phyloP scores from a whole-genome alignment of 1,284 basidiomycete species.

The Omphalotus olearius region DNA sequence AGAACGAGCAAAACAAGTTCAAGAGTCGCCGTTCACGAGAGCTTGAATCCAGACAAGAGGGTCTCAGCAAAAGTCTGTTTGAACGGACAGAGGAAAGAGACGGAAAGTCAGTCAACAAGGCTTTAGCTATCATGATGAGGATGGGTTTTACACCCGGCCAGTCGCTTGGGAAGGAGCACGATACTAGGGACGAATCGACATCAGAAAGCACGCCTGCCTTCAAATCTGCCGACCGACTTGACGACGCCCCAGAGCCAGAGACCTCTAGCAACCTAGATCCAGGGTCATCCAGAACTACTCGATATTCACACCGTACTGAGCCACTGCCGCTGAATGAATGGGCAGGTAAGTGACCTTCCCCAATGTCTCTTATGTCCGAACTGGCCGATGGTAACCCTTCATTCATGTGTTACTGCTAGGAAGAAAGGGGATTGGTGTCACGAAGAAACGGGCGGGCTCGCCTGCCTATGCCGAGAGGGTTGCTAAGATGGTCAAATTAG shows the following conservation, averaged over 20 bases:
- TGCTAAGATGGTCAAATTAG: slow-evolving; percentile 72
- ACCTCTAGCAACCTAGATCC: slow-evolving; percentile 2
- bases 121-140: slow-evolving; percentile 82
- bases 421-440: slow-evolving; percentile 65
- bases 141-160: slow-evolving; percentile 85
- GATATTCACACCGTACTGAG: slow-evolving; percentile 42
- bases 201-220: slow-evolving; percentile 5
- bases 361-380: neutral
- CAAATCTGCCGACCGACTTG: neutral
- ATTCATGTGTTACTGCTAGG: slow-evolving; percentile 37
- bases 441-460: slow-evolving; percentile 60
- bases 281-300: neutral
- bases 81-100: slow-evolving; percentile 61
- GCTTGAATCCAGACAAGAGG: slow-evolving; percentile 72
- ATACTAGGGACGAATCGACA: slow-evolving; percentile 14
- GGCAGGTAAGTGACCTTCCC: slow-evolving; percentile 49
- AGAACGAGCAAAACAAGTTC: slow-evolving; percentile 58
- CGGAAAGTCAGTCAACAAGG: slow-evolving; percentile 53
- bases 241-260: slow-evolving; percentile 11
- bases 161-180: slow-evolving; percentile 50
- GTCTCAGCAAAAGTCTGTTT: slow-evolving; percentile 72
- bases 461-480: slow-evolving; percentile 55
- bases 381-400: neutral
- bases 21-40: slow-evolving; percentile 68
- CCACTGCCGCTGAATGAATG: slow-evolving; percentile 74